These are phyloP conservation scores for Colletotrichum limetticola DNA, from an alignment of 2,329 filamentous ascomycete genomes.

Conservation along the genomic window DNA sequence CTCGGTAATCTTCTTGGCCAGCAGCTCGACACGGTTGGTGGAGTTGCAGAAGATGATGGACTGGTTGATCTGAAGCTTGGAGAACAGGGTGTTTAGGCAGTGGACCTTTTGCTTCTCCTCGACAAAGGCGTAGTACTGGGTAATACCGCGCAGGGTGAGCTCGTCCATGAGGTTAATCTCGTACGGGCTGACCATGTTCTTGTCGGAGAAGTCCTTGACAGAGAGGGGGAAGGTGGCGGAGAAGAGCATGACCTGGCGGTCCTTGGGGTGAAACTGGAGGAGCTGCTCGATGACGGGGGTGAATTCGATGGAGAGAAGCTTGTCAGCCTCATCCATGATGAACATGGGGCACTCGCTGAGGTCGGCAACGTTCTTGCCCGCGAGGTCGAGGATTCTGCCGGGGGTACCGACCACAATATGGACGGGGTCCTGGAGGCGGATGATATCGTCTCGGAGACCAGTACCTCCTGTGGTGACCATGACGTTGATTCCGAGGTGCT, in stretches of 20 bases:
- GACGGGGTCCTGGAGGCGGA: slow-evolving; percentile 91
- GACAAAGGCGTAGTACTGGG: slow-evolving; percentile 98
- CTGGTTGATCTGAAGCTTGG: slow-evolving; percentile 99
- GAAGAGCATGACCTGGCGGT: slow-evolving; percentile 99
- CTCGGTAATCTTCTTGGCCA: slow-evolving; percentile 99
- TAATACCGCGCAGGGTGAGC: slow-evolving; percentile 96
- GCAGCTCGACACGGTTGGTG: slow-evolving; percentile 95
- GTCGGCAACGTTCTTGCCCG: slow-evolving; percentile 96
- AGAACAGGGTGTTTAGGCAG: slow-evolving; percentile 98
- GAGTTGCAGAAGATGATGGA: slow-evolving; percentile 99
- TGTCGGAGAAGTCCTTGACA: slow-evolving; percentile 97
- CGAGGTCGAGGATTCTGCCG: slow-evolving; percentile 93
- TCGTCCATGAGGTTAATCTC: slow-evolving; percentile 99
- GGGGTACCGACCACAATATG: slow-evolving; percentile 98
- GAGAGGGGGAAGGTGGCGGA: slow-evolving; percentile 97
- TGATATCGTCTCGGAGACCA: slow-evolving; percentile 93
- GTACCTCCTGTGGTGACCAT: slow-evolving; percentile 99
- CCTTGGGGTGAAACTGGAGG: slow-evolving; percentile 93
- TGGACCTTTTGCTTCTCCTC: slow-evolving; percentile 99
- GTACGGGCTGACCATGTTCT: slow-evolving; percentile 95
- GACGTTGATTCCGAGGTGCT: slow-evolving; percentile 96
- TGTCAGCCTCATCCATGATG: slow-evolving; percentile 99
- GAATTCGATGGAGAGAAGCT: slow-evolving; percentile 95
- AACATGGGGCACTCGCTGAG: slow-evolving; percentile 97
- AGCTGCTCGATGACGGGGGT: slow-evolving; percentile 98